phyloP scores from a whole-genome alignment of 2,329 filamentous ascomycete species.

The Phoma herbarum region DNA sequence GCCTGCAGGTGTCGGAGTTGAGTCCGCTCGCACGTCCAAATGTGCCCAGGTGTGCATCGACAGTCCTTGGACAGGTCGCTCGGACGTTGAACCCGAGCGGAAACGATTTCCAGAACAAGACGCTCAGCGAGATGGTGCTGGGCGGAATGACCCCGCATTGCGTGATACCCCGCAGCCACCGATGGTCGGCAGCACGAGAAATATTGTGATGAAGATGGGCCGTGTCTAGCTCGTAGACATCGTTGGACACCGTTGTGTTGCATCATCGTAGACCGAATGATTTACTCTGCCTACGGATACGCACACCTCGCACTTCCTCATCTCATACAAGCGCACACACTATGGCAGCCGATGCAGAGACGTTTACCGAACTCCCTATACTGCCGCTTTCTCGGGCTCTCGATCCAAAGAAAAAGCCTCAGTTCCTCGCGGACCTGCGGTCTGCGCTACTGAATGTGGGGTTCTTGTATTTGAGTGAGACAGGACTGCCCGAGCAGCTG shows the following conservation, averaged over 20 bases:
- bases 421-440: constrained; percentile 75
- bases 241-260: neutral
- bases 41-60: neutral
- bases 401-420: constrained; percentile 73
- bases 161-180: constrained; percentile 4
- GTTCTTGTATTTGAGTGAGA: constrained; percentile 85
- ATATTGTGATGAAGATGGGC: neutral
- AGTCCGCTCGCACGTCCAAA: constrained; percentile 2
- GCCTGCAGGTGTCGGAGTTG: constrained; percentile 10
- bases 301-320: neutral
- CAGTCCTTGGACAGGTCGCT: too few species aligned
- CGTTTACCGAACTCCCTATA: constrained; percentile 77
- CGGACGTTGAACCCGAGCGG: neutral
- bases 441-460: constrained; percentile 85
- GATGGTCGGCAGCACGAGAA: neutral
- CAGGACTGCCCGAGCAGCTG: constrained; percentile 65
- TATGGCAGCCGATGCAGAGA: neutral
- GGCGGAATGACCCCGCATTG: constrained; percentile 2
- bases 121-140: neutral
- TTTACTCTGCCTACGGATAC: neutral
- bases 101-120: neutral
- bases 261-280: neutral
- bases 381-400: constrained; percentile 76
- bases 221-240: neutral
- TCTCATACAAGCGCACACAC: neutral